Percentiles rank a stretch among this genome's conserved stretches.
These are phyloP conservation scores for Geotrichum candidum DNA, from an alignment of 1,139 yeast species.

Conservation along the genomic window DNA sequence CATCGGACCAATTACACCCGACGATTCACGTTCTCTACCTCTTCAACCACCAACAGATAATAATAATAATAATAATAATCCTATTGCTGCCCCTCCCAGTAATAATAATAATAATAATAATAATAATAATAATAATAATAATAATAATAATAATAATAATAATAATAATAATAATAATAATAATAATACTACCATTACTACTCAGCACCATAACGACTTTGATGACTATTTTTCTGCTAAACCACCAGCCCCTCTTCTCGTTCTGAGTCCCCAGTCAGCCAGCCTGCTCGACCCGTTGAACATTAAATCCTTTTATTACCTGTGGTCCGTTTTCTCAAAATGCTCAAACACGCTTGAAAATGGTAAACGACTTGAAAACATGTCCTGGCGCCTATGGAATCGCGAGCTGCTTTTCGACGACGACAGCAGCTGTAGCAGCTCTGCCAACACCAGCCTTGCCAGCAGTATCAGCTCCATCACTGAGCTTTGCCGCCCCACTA, in stretches of 20 bases:
- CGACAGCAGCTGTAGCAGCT: background rate
- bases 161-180: background rate
- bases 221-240: background rate
- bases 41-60: background rate
- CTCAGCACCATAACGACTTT: background rate
- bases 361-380: conserved; percentile 51
- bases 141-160: too few species aligned
- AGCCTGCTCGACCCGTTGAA: conserved; percentile 40
- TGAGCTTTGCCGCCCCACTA: background rate
- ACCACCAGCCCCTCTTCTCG: conserved; percentile 24
- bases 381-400: conserved; percentile 55
- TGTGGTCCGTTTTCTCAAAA: conserved; percentile 50
- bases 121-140: too few species aligned
- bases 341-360: conserved; percentile 47
- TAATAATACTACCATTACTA: background rate
- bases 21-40: background rate
- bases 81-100: background rate
- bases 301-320: conserved; percentile 36
- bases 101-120: background rate
- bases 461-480: background rate
- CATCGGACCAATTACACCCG: background rate
- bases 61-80: too few species aligned
- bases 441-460: background rate
- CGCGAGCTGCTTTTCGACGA: conserved; percentile 36
- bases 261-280: conserved; percentile 29